Evolutionary conservation across 768 basidiomycete genomes (phyloP).

Genomic region (Leccinum fibrillosum): DNA sequence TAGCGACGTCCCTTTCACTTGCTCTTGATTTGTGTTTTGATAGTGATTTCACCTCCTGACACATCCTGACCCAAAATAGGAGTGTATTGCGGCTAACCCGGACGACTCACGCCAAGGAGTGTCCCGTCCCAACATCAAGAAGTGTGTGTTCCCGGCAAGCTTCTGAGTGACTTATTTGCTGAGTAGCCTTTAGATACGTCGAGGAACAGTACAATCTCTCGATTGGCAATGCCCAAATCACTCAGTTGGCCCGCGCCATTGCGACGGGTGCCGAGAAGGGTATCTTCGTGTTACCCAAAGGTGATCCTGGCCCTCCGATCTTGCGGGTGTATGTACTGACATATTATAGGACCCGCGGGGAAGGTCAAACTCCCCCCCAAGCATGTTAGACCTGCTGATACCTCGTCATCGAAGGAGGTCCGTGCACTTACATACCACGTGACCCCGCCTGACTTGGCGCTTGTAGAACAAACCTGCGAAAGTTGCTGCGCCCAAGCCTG

Average conservation of each 20-base stretch:
- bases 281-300: constrained; percentile 86
- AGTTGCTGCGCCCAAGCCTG: constrained; percentile 25
- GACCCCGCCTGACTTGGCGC: constrained; percentile 14
- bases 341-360: constrained; percentile 40
- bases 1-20: neutral
- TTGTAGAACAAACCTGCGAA: constrained; percentile 32
- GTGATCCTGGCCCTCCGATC: constrained; percentile 35
- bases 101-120: constrained; percentile 83
- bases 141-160: constrained; percentile 46
- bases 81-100: constrained; percentile 70
- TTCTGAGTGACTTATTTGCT: constrained; percentile 13
- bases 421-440: constrained; percentile 28
- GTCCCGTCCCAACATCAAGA: constrained; percentile 91
- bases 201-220: constrained; percentile 80
- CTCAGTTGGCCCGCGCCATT: constrained; percentile 79
- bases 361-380: constrained; percentile 73
- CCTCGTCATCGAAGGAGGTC: constrained; percentile 58
- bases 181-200: constrained; percentile 57
- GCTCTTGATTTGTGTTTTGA: constrained; percentile 9
- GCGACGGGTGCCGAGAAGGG: constrained; percentile 78
- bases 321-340: constrained; percentile 2
- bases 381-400: constrained; percentile 42
- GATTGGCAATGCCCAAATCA: constrained; percentile 74
- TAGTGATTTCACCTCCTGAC: constrained; percentile 20
- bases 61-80: constrained; percentile 44